phyloP scores from a whole-genome alignment of 2,329 filamentous ascomycete species.

The Cytospora chrysosperma region DNA sequence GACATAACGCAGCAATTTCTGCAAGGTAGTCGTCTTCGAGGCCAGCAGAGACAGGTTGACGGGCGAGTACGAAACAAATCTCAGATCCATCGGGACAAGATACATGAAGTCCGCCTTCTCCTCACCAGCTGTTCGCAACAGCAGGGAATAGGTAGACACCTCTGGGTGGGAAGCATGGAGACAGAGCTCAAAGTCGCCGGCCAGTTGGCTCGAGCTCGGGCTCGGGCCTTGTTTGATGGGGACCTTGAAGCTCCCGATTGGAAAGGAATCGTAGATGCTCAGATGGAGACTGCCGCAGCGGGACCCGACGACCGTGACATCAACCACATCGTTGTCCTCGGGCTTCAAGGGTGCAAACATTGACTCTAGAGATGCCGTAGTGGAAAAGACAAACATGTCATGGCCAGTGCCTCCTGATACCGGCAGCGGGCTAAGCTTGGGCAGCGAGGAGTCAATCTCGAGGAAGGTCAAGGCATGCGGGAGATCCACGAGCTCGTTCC shows the following conservation, averaged over 20 bases:
- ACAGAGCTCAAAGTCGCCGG: slow-evolving; percentile 40
- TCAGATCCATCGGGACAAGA: slow-evolving; percentile 77
- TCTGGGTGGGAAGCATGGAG: slow-evolving; percentile 71
- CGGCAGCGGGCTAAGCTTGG: slow-evolving; percentile 72
- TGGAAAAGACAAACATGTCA: slow-evolving; percentile 64
- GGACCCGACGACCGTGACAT: slow-evolving; percentile 74
- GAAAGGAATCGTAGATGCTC: slow-evolving; percentile 82
- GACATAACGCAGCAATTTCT: slow-evolving; percentile 83
- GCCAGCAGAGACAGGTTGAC: slow-evolving; percentile 81
- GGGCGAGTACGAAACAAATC: slow-evolving; percentile 75
- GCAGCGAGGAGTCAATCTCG: slow-evolving; percentile 73
- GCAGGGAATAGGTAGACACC: slow-evolving; percentile 72
- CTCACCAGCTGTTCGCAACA: slow-evolving; percentile 47
- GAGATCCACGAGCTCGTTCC: slow-evolving; percentile 51
- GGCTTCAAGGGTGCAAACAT: slow-evolving; percentile 63
- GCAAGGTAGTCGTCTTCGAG: slow-evolving; percentile 81
- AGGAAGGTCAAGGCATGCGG: slow-evolving; percentile 71
- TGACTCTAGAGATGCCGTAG: slow-evolving; percentile 66
- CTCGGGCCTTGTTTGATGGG: slow-evolving; percentile 23
- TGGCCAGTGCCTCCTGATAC: slow-evolving; percentile 60
- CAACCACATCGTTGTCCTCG: slow-evolving; percentile 70
- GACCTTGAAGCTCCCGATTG: slow-evolving; percentile 63
- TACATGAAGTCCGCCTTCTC: slow-evolving; percentile 45
- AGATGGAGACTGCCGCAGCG: slow-evolving; percentile 71
- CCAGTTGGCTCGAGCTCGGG: slow-evolving; percentile 8